Conservation (phyloP, 2,329 filamentous ascomycete species). For the Rhynchosporium graminicola region DNA sequence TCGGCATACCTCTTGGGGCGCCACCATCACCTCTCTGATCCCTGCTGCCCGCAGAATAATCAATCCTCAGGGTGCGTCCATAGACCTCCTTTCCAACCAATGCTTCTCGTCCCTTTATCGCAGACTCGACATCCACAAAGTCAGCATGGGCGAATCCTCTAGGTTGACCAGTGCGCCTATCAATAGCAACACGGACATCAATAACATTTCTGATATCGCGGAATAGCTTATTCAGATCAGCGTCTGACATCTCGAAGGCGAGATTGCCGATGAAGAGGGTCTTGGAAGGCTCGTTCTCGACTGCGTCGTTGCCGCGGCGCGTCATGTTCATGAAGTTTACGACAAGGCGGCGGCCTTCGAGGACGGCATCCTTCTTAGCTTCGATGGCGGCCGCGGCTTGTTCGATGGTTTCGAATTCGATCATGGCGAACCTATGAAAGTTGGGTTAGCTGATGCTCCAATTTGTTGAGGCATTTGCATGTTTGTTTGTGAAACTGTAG, state of each 20-base stretch:
- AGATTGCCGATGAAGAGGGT: constrained; percentile 85
- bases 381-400: constrained; percentile 57
- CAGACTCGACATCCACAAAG: constrained; percentile 68
- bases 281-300: constrained; percentile 52
- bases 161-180: constrained; percentile 76
- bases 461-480: background rate
- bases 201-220: constrained; percentile 66
- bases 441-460: background rate
- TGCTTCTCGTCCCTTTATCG: constrained; percentile 57
- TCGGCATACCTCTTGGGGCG: background rate
- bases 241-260: constrained; percentile 81
- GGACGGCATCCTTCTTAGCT: constrained; percentile 58
- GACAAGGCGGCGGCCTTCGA: constrained; percentile 64
- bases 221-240: constrained; percentile 79
- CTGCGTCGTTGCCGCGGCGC: constrained; percentile 18
- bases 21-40: constrained; percentile 15
- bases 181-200: constrained; percentile 80
- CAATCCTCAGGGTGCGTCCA: constrained; percentile 64
- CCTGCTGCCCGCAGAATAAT: constrained; percentile 49
- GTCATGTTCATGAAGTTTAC: constrained; percentile 54
- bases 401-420: constrained; percentile 57
- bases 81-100: constrained; percentile 62
- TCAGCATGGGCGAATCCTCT: constrained; percentile 85
- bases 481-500: background rate
- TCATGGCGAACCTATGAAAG: constrained; percentile 61